Base-by-base conservation (phyloP, 106 monocot species). In the Dendrobium nobile region DNA sequence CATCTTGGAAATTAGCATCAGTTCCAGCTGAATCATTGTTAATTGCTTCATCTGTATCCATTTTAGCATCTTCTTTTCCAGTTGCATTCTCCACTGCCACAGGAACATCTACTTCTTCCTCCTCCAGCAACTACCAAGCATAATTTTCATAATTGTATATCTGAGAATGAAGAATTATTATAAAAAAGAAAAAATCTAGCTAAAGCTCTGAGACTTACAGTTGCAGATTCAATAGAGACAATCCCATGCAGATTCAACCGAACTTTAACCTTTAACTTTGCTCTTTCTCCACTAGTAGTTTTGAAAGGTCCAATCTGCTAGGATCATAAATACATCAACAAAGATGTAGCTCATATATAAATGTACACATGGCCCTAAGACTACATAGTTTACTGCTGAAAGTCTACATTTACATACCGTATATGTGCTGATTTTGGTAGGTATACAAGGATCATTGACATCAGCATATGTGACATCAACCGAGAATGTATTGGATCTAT, bases 271-370 rank as follows among this genome's bases (percentile, higher is more conserved):
- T 95, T 94, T 82, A 99, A 28, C 77, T 99, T 95, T 19, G 88
- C 92, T 47, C 84, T 85, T 28, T 95, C 88, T 40, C 88, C 87
- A 47, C 82, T 91, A 22, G 88, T 73, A 20, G 92, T 81, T 81
- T 91, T 86, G 76, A 99, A 99, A 56, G 98, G 98, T 41, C 98
- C 98, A 87, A 99, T 91, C 98, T 99, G 81, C 73, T 10, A 88
- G 80, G 24, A 67, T 76, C 0, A 51, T 26, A 9, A 13, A 74
- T 74, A 47, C 19, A 27, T 76, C 48, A 76, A 51, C 22, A 76
- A 76, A 47, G 13, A 28, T 27, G 26, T 26, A 48, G 22, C 4
- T 26, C 20, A 76, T 22, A 47, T 76, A 75, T 37, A 47, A 47
- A 67, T 11, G 0, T 47, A 51, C 15, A 26, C 26, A 26, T 26